Base-by-base conservation (phyloP, 2,329 filamentous ascomycete species). In the Fusarium secorum region DNA sequence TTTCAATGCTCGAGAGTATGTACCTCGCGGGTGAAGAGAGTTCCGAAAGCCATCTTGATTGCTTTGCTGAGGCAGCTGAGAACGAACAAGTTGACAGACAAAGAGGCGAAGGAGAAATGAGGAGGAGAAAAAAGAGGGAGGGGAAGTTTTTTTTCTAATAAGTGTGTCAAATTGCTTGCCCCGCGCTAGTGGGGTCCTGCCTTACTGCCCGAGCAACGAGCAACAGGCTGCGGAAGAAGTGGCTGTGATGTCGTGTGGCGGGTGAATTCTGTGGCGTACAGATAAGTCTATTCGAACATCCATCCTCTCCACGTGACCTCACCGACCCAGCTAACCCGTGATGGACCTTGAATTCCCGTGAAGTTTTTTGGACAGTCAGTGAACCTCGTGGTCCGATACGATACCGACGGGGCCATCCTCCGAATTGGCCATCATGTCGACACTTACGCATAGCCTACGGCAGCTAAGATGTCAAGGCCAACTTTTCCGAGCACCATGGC, bases 11-110 rank as follows among this genome's bases (percentile, higher is more conserved):
- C 72, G 65, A 56, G 66, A 67, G 64, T 57, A 74, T 61, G 70
- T 91, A 97, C 95, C 86, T 89, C 82, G 84, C 89, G 90, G 82
- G 92, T 93, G 90, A 96, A 98, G 81, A 99, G 90, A 88, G 97
- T 99, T 87, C 96, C 96, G 89, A 99, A 98, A 82, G 93, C 88
- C 92, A 97, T 97, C 83, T 89, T 93, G 86, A 82, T 79, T 80
- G 78, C 75, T 72, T 67, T 75, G 66, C 65, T 76, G 48, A 68
- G 64, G 70, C 72, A 72, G 70, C 77, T 75, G 66, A 75, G 66
- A 72, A 77, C 68, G 65, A 71, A 76, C 68, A 76, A 76, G 75
- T 72, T 73, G 73, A 71, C 68, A 64, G 53, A 72, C 64, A 72
- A 71, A 64, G 60, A 70, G 71, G 62, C 55, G 36, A 60, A 44